Conservation (phyloP, 306 rosid genomes). For the Lagenaria siceraria region DNA sequence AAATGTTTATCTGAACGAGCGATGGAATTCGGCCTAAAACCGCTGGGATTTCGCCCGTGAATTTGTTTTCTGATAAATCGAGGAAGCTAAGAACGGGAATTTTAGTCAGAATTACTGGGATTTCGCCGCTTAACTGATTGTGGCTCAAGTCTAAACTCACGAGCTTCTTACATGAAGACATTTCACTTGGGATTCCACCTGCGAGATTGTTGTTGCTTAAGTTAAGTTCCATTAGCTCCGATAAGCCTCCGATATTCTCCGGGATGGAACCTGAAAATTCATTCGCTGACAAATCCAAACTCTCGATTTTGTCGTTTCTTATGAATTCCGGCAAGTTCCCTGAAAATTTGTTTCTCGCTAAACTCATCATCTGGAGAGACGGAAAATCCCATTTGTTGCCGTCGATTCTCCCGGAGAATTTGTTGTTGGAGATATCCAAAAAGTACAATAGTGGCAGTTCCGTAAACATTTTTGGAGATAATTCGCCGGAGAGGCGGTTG, state of each 20-base stretch:
- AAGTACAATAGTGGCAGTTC: slow-evolving; percentile 44
- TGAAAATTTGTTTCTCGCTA: slow-evolving; percentile 44
- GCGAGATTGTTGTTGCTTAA: slow-evolving; percentile 50
- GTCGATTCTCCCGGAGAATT: slow-evolving; percentile 48
- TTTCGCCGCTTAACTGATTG: slow-evolving; percentile 43
- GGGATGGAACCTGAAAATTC: slow-evolving; percentile 42
- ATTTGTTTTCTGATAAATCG: slow-evolving; percentile 60
- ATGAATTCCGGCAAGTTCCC: slow-evolving; percentile 52
- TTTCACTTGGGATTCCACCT: slow-evolving; percentile 42
- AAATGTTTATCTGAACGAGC: slow-evolving; percentile 66
- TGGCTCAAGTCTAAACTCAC: slow-evolving; percentile 57
- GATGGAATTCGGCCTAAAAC: slow-evolving; percentile 40
- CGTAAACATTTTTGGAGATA: slow-evolving; percentile 22
- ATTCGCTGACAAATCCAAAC: slow-evolving; percentile 52
- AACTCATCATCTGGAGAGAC: slow-evolving; percentile 65
- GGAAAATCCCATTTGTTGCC: slow-evolving; percentile 50
- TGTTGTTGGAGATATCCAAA: slow-evolving; percentile 67
- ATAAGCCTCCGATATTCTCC: slow-evolving; percentile 12
- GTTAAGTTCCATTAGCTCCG: slow-evolving; percentile 43
- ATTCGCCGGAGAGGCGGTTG: slow-evolving; percentile 54
- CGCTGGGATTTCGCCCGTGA: slow-evolving; percentile 61
- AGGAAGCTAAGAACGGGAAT: slow-evolving; percentile 73
- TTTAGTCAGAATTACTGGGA: slow-evolving; percentile 34
- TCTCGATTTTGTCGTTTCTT: slow-evolving; percentile 43
- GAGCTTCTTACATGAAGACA: slow-evolving; percentile 46